These are phyloP conservation scores for Punica granatum DNA, from an alignment of 345 rosid genomes.

Conservation along the genomic window DNA sequence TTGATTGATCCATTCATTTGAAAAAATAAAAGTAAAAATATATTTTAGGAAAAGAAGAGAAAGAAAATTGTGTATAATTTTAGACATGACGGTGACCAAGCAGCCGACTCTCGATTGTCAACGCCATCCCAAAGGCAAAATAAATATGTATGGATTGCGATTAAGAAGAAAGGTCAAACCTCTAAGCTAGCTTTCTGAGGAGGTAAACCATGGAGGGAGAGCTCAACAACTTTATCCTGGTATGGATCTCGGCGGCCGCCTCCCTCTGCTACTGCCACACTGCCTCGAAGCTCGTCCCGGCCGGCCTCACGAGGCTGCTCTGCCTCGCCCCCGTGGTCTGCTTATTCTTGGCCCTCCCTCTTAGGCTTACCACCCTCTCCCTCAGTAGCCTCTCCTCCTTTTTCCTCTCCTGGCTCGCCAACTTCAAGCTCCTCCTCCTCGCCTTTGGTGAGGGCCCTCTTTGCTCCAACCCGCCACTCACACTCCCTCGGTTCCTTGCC, in stretches of 20 bases:
- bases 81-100: too few relatives aligned
- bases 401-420: conserved; percentile 29
- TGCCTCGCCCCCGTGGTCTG: conserved; percentile 16
- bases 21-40: too few relatives aligned
- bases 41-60: too few relatives aligned
- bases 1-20: too few relatives aligned
- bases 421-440: conserved; percentile 27
- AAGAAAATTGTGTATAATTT: too few relatives aligned
- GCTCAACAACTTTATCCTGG: conserved; percentile 12
- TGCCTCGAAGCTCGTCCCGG: conserved; percentile 2
- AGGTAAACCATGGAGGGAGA: conserved; percentile 21
- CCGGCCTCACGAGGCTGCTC: conserved; percentile 16
- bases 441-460: conserved; percentile 25
- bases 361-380: conserved; percentile 12
- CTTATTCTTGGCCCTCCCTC: conserved; percentile 24
- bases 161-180: too few relatives aligned
- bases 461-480: conserved; percentile 8
- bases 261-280: conserved; percentile 15
- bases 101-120: too few relatives aligned
- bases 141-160: too few relatives aligned
- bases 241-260: conserved; percentile 16
- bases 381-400: conserved; percentile 14
- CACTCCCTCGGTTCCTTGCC: conserved; percentile 9
- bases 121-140: too few relatives aligned
- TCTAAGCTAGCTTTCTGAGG: too few relatives aligned